A percentile compares a stretch with the other conserved stretches of the same genome.
Conservation (phyloP, 2,329 filamentous ascomycete species). For the Fusarium verrucosum region DNA sequence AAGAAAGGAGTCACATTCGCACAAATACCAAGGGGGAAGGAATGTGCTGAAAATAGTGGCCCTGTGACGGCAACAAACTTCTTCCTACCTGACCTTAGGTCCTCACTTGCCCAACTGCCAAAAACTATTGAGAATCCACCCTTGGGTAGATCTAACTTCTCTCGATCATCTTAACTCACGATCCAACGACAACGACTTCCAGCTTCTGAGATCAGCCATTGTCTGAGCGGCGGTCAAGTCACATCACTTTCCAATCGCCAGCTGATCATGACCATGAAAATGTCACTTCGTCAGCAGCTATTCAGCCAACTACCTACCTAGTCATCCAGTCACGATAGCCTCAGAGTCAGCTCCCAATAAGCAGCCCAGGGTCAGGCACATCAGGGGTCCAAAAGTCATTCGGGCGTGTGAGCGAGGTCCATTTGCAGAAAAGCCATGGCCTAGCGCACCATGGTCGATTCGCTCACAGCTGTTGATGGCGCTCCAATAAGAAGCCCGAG, state of each 20-base stretch:
- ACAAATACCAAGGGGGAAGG: conserved; percentile 13
- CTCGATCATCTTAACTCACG: not conserved
- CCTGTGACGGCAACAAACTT: conserved; percentile 21
- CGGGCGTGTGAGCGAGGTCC: conserved; percentile 20
- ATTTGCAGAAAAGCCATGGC: conserved; percentile 38
- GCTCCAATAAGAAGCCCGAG: conserved; percentile 41
- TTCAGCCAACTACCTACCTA: not conserved
- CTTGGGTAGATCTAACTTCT: conserved; percentile 11
- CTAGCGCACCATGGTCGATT: conserved; percentile 43
- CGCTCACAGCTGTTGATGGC: conserved; percentile 31
- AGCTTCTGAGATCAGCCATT: not conserved
- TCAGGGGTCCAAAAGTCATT: conserved; percentile 21
- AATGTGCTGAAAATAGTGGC: conserved; percentile 22
- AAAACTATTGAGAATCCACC: conserved; percentile 24
- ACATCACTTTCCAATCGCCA: not conserved
- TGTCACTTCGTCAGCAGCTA: conserved; percentile 1
- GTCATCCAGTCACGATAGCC: conserved; percentile 22
- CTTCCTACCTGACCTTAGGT: not conserved
- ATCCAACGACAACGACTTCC: not conserved
- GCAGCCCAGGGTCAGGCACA: conserved; percentile 1
- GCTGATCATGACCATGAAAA: not conserved
- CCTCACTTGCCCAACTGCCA: conserved; percentile 6
- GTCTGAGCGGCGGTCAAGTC: not conserved
- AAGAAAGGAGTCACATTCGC: not conserved
- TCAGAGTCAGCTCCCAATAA: conserved; percentile 17